These are phyloP conservation scores for Keithomyces neogunnii DNA, from an alignment of 2,329 filamentous ascomycete genomes.

Conservation along the genomic window DNA sequence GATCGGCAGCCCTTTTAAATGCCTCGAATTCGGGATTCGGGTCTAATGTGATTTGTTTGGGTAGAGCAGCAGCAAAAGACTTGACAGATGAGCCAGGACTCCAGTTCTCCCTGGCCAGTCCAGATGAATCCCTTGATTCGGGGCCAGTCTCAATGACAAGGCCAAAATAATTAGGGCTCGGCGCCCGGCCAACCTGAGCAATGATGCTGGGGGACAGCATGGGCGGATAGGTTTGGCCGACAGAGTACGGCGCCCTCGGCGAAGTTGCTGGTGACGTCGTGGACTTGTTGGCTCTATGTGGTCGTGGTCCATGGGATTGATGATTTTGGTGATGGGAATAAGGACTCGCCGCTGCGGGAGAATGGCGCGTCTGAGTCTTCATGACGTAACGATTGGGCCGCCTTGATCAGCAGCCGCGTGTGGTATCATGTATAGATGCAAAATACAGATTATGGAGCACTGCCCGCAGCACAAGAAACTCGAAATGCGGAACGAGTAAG, in stretches of 20 bases:
- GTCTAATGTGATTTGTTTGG: conserved; percentile 62
- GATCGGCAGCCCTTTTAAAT: conserved; percentile 65
- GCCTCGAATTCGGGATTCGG: conserved; percentile 77
- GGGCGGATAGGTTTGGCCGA: conserved; percentile 46
- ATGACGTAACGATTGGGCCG: conserved; percentile 33
- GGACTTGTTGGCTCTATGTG: conserved; percentile 29
- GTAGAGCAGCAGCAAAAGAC: conserved; percentile 59
- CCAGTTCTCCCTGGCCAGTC: conserved; percentile 63
- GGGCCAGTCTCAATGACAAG: conserved; percentile 55
- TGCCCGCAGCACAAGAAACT: not conserved
- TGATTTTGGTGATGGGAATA: conserved; percentile 28
- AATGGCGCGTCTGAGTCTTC: conserved; percentile 34
- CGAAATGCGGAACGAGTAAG: not conserved
- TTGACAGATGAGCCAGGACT: conserved; percentile 62
- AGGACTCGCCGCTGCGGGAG: conserved; percentile 23
- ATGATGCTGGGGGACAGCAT: conserved; percentile 35
- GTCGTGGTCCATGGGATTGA: conserved; percentile 34
- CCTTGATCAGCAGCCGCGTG: conserved; percentile 19
- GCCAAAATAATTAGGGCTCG: conserved; percentile 84
- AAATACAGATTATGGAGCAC: not conserved
- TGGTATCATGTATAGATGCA: conserved; percentile 22
- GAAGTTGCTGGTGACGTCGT: conserved; percentile 46
- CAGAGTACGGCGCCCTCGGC: conserved; percentile 42
- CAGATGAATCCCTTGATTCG: conserved; percentile 55
- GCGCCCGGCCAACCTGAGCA: conserved; percentile 30